Conservation (phyloP, 2,329 filamentous ascomycete genomes). For the Passalora sequoiae region DNA sequence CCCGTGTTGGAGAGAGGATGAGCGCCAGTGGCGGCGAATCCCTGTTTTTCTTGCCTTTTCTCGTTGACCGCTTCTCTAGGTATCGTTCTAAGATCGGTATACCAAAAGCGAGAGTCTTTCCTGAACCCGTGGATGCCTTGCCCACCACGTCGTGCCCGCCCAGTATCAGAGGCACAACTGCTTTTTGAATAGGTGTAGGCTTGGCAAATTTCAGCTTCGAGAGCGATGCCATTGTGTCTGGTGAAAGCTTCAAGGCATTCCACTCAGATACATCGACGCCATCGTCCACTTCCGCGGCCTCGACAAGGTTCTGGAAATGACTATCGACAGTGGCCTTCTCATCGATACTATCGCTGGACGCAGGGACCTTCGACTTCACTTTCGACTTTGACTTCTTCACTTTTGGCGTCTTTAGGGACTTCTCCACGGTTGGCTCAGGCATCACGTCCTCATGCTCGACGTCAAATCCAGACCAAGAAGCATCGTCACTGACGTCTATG, state of each 20-base stretch:
- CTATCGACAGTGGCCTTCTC: constrained; percentile 2
- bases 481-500: constrained; percentile 43
- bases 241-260: constrained; percentile 67
- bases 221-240: constrained; percentile 65
- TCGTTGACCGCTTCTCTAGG: constrained; percentile 49
- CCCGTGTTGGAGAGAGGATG: constrained; percentile 84
- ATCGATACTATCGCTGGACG: constrained; percentile 10
- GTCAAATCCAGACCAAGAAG: constrained; percentile 58
- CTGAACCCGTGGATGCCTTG: constrained; percentile 92
- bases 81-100: constrained; percentile 88
- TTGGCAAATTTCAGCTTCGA: constrained; percentile 72
- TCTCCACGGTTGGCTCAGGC: not conserved
- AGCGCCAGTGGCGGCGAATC: constrained; percentile 59
- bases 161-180: constrained; percentile 75
- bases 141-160: constrained; percentile 87
- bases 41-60: constrained; percentile 22
- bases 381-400: constrained; percentile 20
- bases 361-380: constrained; percentile 23
- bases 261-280: constrained; percentile 60
- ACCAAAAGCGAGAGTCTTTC: constrained; percentile 91
- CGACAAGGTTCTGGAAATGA: constrained; percentile 46
- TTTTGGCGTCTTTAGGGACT: constrained; percentile 7
- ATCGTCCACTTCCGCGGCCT: constrained; percentile 53
- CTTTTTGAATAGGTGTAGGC: constrained; percentile 76
- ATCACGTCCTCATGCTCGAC: constrained; percentile 27